Base-by-base conservation (phyloP, 345 rosid genomes). In the Brassica napus region DNA sequence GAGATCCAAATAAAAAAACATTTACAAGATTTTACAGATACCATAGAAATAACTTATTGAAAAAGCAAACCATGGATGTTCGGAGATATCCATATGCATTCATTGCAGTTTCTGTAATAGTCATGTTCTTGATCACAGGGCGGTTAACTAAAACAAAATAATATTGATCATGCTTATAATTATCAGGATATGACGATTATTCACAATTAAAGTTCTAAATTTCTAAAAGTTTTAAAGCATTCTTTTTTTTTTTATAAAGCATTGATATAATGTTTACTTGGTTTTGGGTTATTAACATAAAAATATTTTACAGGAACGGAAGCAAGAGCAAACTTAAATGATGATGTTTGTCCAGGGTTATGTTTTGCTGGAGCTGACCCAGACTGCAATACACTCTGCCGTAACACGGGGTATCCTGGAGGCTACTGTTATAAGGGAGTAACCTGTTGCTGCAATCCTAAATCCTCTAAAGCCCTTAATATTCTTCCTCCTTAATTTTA, bases 41-140 rank as follows among this genome's bases (percentile, higher is more conserved):
- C 8, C 52, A 71, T 0, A 39, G 0, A 14, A 11, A 18, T 2
- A 32, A 32, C 14, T 44, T 44, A 8, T 7, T 30, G 11, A 39
- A 10, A 39, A n/a, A 9, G 54, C 0, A 57, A n/a, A 7, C 2
- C 3, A 74, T 74, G 71, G 37, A 21, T 52, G 5, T 14, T 21
- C 24, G 2, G 37, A 74, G 71, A 74, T 74, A 35, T 74, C 6
- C 35, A 52, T 23, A 12, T 8, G 2, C n/a, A 52, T 52, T 65
- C 24, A 34, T 52, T 32, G 54, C 15, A 6, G 54, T 52, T 21
- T 74, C 24, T 65, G 10, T 54, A 34, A 8, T 74, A 12, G 64
- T n/a, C 21, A 65, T 74, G 63, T 65, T 63, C 47, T 30, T 74
- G 9, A 74, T 52, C 71, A 32, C 52, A 74, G 64, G 77, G 52